These are phyloP conservation scores for Triglochin maritima DNA, from an alignment of 106 monocot species.

Conservation along the genomic window DNA sequence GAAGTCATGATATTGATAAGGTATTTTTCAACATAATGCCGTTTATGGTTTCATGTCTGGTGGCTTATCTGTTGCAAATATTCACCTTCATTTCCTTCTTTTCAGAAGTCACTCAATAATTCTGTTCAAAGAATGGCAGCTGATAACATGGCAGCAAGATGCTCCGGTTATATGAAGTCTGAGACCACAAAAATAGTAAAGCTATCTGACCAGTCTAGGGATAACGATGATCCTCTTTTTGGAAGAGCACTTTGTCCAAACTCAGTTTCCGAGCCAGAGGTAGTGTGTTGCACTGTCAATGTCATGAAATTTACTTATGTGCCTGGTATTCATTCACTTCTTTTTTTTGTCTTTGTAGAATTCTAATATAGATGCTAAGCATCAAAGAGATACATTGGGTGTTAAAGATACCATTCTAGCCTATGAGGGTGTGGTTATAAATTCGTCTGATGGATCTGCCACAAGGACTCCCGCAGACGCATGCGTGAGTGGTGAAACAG, in stretches of 20 bases:
- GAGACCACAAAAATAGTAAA: not conserved
- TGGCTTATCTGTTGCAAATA: too few species aligned
- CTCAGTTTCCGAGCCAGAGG: not conserved
- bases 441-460: not conserved
- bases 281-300: not conserved
- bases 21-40: not conserved
- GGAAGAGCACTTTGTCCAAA: not conserved
- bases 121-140: not conserved
- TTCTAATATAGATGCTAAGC: not conserved
- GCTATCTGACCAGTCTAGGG: not conserved
- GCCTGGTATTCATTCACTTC: not conserved
- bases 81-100: too few species aligned
- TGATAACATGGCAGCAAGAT: not conserved
- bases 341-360: not conserved
- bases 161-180: too few species aligned
- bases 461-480: not conserved
- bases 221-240: not conserved
- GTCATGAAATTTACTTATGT: not conserved
- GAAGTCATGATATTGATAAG: not conserved
- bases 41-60: too few species aligned
- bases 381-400: constrained; percentile 1
- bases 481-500: not conserved
- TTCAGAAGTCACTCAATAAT: not conserved
- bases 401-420: not conserved
- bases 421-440: not conserved